Conservation (phyloP, 1,284 basidiomycete genomes). For the Leccinum huronense region DNA sequence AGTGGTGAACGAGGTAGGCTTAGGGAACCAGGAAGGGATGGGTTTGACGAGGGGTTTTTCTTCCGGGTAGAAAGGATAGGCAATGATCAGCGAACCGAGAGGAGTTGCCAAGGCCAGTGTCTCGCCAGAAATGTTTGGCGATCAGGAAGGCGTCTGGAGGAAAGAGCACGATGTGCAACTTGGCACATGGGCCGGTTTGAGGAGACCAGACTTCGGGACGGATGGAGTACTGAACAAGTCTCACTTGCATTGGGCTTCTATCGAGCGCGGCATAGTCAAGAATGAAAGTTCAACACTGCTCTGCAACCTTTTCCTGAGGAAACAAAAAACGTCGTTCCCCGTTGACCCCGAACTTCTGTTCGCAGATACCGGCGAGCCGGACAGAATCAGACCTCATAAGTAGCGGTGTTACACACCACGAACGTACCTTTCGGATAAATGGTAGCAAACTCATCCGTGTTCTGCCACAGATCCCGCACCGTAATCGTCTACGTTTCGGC, state of each 20-base stretch:
- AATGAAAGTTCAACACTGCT: slow-evolving; percentile 76
- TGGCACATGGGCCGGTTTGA: slow-evolving; percentile 35
- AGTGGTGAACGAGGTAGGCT: slow-evolving; percentile 15
- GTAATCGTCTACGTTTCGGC: too few relatives aligned
- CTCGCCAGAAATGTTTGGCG: slow-evolving; percentile 96
- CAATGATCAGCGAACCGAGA: slow-evolving; percentile 86
- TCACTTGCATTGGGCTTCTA: slow-evolving; percentile 48
- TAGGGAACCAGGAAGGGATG: slow-evolving; percentile 29
- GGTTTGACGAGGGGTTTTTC: slow-evolving; percentile 18
- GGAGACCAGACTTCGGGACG: slow-evolving; percentile 42
- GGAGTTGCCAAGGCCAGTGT: slow-evolving; percentile 88
- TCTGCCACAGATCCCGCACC: too few relatives aligned
- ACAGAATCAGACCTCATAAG: too few relatives aligned
- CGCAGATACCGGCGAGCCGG: slow-evolving; percentile 71
- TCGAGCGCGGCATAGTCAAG: slow-evolving; percentile 47
- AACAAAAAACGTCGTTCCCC: slow-evolving; percentile 79
- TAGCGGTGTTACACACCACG: too few relatives aligned
- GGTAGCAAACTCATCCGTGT: too few relatives aligned
- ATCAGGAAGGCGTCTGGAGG: slow-evolving; percentile 59
- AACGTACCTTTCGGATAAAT: too few relatives aligned
- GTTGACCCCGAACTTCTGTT: slow-evolving; percentile 70
- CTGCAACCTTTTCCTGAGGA: slow-evolving; percentile 70
- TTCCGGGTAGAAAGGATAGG: slow-evolving; percentile 57
- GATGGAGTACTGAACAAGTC: slow-evolving; percentile 74
- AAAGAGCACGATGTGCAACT: slow-evolving; percentile 83